Evolutionary conservation across 306 rosid genomes (phyloP).

Genomic region (Mimosa pudica): DNA sequence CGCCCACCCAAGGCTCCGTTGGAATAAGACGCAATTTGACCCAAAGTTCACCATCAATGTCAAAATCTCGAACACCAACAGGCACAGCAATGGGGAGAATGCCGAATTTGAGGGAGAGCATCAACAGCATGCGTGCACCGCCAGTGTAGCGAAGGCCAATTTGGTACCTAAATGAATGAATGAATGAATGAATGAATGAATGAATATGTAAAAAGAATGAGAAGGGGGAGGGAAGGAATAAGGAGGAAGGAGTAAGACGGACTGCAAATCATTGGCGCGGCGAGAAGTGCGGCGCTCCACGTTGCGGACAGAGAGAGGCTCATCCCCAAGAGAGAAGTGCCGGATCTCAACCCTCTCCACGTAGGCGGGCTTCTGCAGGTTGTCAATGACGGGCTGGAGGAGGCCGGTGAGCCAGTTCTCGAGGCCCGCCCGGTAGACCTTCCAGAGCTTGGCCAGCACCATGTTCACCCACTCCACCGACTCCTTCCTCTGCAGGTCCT

Average conservation of each 20-base stretch:
- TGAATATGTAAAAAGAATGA: too few relatives aligned
- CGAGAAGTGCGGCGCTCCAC: conserved; percentile 97
- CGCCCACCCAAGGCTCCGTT: conserved; percentile 94
- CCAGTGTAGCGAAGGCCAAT: conserved; percentile 97
- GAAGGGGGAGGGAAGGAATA: too few relatives aligned
- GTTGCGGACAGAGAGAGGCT: conserved; percentile 91
- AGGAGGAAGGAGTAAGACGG: too few relatives aligned
- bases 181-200: too few relatives aligned
- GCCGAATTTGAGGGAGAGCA: conserved; percentile 91
- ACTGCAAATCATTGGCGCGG: conserved; percentile 88
- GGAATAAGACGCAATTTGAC: conserved; percentile 90
- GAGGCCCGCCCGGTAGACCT: conserved; percentile 79
- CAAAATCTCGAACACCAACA: conserved; percentile 94
- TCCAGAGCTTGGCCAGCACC: conserved; percentile 97
- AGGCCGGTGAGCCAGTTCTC: conserved; percentile 94
- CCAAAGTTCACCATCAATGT: conserved; percentile 99
- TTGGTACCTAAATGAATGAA: conserved; percentile 70
- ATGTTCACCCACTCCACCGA: conserved; percentile 99
- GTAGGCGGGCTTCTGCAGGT: conserved; percentile 90
- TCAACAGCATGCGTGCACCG: conserved; percentile 92
- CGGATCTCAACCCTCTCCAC: conserved; percentile 93
- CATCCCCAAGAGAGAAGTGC: conserved; percentile 91
- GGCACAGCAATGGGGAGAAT: conserved; percentile 86
- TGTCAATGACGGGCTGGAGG: conserved; percentile 95
- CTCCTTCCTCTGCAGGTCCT: conserved; percentile 97